Evolutionary conservation across 306 rosid species (phyloP).

Genomic region (Luffa aegyptiaca): DNA sequence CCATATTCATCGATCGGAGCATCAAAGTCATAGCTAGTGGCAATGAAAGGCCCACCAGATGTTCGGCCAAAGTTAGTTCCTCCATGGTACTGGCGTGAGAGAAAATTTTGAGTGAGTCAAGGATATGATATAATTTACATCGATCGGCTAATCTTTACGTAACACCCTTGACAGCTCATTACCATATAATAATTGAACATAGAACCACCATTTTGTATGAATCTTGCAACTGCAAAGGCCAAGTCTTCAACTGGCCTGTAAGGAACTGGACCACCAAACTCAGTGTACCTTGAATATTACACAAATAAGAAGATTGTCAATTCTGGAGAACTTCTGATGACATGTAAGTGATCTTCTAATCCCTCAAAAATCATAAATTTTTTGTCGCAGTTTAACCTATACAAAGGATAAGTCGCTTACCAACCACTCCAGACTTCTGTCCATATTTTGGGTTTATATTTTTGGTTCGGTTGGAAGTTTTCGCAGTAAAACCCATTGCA

Average conservation of each 20-base stretch:
- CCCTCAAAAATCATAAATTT: background rate
- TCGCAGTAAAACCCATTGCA: conserved; percentile 92
- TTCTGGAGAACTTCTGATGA: background rate
- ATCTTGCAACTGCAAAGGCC: conserved; percentile 74
- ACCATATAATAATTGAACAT: conserved; percentile 87
- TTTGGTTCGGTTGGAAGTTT: conserved; percentile 61
- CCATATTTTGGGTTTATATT: conserved; percentile 83
- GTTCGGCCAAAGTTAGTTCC: conserved; percentile 94
- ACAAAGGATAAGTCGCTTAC: conserved; percentile 27
- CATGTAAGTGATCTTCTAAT: background rate
- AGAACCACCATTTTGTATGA: conserved; percentile 77
- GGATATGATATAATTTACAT: background rate
- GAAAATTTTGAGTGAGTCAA: background rate
- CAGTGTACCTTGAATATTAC: conserved; percentile 51
- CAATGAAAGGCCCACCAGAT: conserved; percentile 73
- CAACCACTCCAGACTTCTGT: conserved; percentile 94
- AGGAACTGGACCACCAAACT: conserved; percentile 71
- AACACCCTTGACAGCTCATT: background rate
- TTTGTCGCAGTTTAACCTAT: background rate
- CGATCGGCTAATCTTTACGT: background rate
- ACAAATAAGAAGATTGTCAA: background rate
- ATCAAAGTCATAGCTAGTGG: conserved; percentile 89
- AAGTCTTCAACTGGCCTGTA: conserved; percentile 72
- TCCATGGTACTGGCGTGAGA: conserved; percentile 67
- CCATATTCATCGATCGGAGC: conserved; percentile 94